Base-by-base conservation (phyloP, 148 eudicot species). In the Arctostaphylos glauca region DNA sequence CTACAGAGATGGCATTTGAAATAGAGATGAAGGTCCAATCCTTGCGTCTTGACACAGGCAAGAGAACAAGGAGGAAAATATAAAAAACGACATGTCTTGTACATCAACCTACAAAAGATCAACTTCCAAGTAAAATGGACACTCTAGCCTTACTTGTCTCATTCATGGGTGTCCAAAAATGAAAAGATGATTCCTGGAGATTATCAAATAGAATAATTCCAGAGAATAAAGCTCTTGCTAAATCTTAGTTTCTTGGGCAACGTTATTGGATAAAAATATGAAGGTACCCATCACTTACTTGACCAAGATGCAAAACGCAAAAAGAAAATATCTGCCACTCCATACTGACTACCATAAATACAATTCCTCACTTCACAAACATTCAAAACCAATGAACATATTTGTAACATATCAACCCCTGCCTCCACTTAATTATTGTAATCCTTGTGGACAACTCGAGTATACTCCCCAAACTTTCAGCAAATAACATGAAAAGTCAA, bases 371-470 rank as follows among this genome's bases (percentile, higher is more conserved):
- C 18, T 13, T 25, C 79, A 54, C 62, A 58, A 46, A 64, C 46
- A 46, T 76, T 62, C 72, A 82, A 82, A 76, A 62, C 41, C 70
- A 23, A 47, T 6, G 4, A 82, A 48, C 23, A 50, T 6, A 66
- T 18, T 31, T 21, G 31, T 15, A 62, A 80, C 21, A 80, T 7
- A 25, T 46, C 15, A 21, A 23, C 25, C 8, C 6, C 55, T 78
- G 41, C 80, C 19, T 58, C 16, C 53, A 6, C 41, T 59, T 62
- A 23, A 15, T 12, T 79, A 43, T 44, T 46, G 9, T 62, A 23
- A 15, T 12, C 60, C 19, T 44, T 46, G 9, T 12, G 49, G 19
- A 79, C 71, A 59, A 59, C 19, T n/a, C 31, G 48, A 18, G 56
- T 59, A 75, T 75, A 25, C 15, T 47, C 68, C 46, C 50, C 48